Evolutionary conservation across 306 rosid species (phyloP), one percentile per base, ranked within the genome.

Genomic region (Cyamopsis tetragonoloba): DNA sequence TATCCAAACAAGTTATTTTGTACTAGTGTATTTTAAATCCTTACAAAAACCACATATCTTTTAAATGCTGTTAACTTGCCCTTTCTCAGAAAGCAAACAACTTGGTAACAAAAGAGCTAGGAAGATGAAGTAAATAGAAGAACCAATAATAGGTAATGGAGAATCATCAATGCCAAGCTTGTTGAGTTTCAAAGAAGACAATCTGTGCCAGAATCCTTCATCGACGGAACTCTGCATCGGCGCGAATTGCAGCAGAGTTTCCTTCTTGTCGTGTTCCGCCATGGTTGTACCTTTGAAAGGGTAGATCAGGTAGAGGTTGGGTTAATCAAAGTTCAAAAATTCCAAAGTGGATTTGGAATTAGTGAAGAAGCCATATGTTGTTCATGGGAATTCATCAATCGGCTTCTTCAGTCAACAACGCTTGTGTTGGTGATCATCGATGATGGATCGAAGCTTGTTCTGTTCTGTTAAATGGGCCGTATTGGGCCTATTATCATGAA

Each of bases 101-200:
- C 22, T 31, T 43, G 7, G 0, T 34, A 15, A 44, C 24, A 57
- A 10, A 2, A 62, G 18, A 4, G 7, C 12, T n/a, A 8, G 0
- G 63, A 34, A 37, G 11, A 7, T 15, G 28, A 38, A 65, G 55
- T 6, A 24, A 34, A 66, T 68, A 10, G 44, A 71, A 17, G 60
- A 64, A 92, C 98, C 98, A 62, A 80, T 69, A 17, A 93, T 80
- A 31, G 83, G 82, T 70, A 93, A 62, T 1, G 98, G 98, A 31
- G 96, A 93, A 73, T 89, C 98, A 47, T 93, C 96, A 84, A 93
- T 86, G 88, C 98, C 98, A 35, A 93, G 89, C 79, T 89, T 81
- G 81, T 93, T 89, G 79, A 93, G 97, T 86, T 93, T 93, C 80
- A 93, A 61, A 46, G 98, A 87, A 75, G 88, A 92, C 41, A 93